These are phyloP conservation scores for Flaveria brownii DNA, from an alignment of 129 eudicot species.

Conservation along the genomic window DNA sequence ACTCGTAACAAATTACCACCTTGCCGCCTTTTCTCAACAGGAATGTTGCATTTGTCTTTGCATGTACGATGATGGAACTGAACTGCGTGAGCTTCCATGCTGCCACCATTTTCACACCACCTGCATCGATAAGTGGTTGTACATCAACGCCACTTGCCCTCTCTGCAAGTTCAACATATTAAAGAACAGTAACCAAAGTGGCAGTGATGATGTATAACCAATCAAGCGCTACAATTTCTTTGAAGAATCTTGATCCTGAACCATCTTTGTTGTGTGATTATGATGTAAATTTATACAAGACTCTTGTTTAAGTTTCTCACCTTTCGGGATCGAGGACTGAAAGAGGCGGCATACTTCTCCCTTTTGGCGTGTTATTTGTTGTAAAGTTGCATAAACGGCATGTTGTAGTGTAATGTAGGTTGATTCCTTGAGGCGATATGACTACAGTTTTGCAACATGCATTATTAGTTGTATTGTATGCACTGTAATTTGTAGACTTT, in stretches of 20 bases:
- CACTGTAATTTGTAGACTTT: conserved; percentile 14
- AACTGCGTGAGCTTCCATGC: conserved; percentile 82
- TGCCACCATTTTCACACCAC: conserved; percentile 78
- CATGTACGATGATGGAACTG: conserved; percentile 64
- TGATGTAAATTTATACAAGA: conserved; percentile 33
- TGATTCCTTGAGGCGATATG: conserved; percentile 7
- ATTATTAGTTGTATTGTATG: conserved; percentile 28
- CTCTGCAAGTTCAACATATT: conserved; percentile 89
- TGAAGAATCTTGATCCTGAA: conserved; percentile 20
- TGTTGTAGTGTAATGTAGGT: conserved; percentile 26
- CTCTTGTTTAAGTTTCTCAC: conserved; percentile 27
- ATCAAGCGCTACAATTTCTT: conserved; percentile 2
- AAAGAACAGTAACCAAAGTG: conserved; percentile 64
- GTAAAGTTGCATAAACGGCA: conserved; percentile 31
- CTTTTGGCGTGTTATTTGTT: conserved; percentile 29
- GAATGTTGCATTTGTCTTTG: conserved; percentile 87
- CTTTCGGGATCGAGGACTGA: conserved; percentile 23
- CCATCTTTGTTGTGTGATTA: conserved; percentile 32
- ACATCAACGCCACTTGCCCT: conserved; percentile 83
- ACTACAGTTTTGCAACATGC: conserved; percentile 21
- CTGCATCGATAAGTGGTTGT: conserved; percentile 88
- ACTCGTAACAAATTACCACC: not conserved
- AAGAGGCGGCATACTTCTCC: conserved; percentile 3
- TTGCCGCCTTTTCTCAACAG: conserved; percentile 29
- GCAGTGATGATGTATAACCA: conserved; percentile 58